These are phyloP conservation scores for Monosporascus sp. DNA, from an alignment of 2,329 filamentous ascomycete species.

Conservation along the genomic window DNA sequence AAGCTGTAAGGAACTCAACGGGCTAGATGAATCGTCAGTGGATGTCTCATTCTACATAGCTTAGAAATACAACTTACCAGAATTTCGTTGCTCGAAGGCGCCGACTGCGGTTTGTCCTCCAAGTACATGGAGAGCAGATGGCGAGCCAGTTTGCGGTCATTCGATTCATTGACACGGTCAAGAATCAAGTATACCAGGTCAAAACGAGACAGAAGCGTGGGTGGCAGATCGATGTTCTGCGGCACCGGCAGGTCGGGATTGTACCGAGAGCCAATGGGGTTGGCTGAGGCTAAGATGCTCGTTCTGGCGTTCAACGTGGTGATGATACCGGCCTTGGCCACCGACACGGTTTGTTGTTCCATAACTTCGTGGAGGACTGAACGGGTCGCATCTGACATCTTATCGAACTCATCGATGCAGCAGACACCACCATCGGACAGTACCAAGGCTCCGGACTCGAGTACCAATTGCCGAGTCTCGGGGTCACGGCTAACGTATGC, in stretches of 20 bases:
- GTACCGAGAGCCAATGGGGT: slow-evolving; percentile 96
- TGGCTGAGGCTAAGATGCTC: slow-evolving; percentile 92
- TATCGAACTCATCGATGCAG: slow-evolving; percentile 83
- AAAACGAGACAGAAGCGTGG: slow-evolving; percentile 91
- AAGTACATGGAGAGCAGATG: slow-evolving; percentile 96
- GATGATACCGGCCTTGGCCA: slow-evolving; percentile 89
- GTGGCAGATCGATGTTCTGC: slow-evolving; percentile 95
- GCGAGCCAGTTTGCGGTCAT: slow-evolving; percentile 81
- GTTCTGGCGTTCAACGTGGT: slow-evolving; percentile 95
- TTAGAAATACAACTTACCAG: slow-evolving; percentile 52
- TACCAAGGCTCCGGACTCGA: slow-evolving; percentile 75
- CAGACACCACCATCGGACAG: slow-evolving; percentile 78
- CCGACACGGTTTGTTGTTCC: slow-evolving; percentile 82
- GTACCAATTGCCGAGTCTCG: slow-evolving; percentile 72
- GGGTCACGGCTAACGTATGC: slow-evolving; percentile 78
- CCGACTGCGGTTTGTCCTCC: slow-evolving; percentile 88
- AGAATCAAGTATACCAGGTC: slow-evolving; percentile 96
- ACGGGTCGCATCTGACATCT: slow-evolving; percentile 75
- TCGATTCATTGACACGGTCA: slow-evolving; percentile 86
- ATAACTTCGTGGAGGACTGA: slow-evolving; percentile 84
- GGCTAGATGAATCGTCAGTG: slow-evolving; percentile 49
- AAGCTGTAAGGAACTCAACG: slow-evolving; percentile 90
- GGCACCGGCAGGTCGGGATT: slow-evolving; percentile 93
- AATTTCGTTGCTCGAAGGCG: slow-evolving; percentile 67
- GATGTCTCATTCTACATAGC: not conserved